Conservation (phyloP, 495 filamentous ascomycete species). For the Glonium stellatum region DNA sequence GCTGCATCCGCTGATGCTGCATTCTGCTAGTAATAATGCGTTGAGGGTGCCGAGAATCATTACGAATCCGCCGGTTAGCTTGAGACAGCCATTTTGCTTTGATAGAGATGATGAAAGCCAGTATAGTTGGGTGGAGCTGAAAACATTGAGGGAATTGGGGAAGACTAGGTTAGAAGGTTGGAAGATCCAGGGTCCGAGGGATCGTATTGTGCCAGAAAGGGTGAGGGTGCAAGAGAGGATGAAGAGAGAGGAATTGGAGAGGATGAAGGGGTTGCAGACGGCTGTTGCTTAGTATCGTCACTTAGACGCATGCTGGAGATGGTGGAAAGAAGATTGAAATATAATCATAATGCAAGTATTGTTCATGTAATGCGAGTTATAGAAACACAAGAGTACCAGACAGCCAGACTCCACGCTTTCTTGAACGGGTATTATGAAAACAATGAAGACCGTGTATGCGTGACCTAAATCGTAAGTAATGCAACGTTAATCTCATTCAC, state of each 20-base stretch:
- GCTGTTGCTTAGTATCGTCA: neutral
- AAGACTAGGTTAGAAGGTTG: conserved; percentile 53
- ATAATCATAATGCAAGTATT: neutral
- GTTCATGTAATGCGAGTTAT: neutral
- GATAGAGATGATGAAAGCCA: conserved; percentile 49
- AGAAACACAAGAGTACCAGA: neutral
- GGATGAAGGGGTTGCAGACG: conserved; percentile 25
- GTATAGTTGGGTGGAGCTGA: conserved; percentile 62
- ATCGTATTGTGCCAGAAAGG: conserved; percentile 43
- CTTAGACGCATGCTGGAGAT: neutral
- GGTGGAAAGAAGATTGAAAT: neutral
- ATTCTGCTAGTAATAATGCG: conserved; percentile 56
- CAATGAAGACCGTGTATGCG: neutral
- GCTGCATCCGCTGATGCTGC: conserved; percentile 68
- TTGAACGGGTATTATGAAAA: neutral
- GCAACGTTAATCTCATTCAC: neutral
- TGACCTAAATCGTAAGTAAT: neutral
- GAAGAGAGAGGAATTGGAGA: conserved; percentile 39
- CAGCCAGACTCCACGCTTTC: neutral
- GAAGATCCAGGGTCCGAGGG: conserved; percentile 52
- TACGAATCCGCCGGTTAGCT: conserved; percentile 62
- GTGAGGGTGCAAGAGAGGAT: conserved; percentile 45
- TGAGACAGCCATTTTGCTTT: conserved; percentile 56
- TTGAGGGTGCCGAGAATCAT: conserved; percentile 56
- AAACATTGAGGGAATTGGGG: conserved; percentile 56